These are phyloP conservation scores for Nothophaeocryptopus gaeumannii DNA, from an alignment of 2,329 filamentous ascomycete genomes.

Conservation along the genomic window DNA sequence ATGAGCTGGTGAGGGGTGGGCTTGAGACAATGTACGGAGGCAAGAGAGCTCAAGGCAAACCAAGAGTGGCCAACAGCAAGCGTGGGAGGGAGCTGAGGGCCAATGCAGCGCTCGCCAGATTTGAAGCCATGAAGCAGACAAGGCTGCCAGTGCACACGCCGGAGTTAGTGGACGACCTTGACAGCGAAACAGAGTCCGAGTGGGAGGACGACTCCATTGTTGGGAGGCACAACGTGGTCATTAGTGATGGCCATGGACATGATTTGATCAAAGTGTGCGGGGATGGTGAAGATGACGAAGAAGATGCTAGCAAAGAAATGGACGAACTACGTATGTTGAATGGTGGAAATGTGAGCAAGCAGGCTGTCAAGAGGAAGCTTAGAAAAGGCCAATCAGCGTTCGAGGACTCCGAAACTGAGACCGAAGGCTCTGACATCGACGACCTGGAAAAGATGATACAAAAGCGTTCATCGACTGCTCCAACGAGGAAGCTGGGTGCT, in stretches of 20 bases:
- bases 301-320: slow-evolving; percentile 60
- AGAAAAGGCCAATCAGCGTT: slow-evolving; percentile 7
- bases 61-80: slow-evolving; percentile 70
- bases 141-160: slow-evolving; percentile 34
- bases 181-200: slow-evolving; percentile 47
- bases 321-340: slow-evolving; percentile 60
- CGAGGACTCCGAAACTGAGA: slow-evolving; percentile 31
- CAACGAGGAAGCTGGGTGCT: background rate
- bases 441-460: slow-evolving; percentile 8
- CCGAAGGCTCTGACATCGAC: slow-evolving; percentile 11
- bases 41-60: slow-evolving; percentile 60
- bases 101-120: slow-evolving; percentile 71
- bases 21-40: slow-evolving; percentile 58
- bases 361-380: background rate
- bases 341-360: slow-evolving; percentile 6
- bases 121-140: slow-evolving; percentile 51
- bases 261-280: slow-evolving; percentile 73
- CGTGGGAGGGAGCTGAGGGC: slow-evolving; percentile 72
- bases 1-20: slow-evolving; percentile 62
- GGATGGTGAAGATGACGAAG: slow-evolving; percentile 58
- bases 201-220: slow-evolving; percentile 39
- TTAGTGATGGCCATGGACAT: slow-evolving; percentile 63
- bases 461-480: background rate
- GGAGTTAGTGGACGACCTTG: slow-evolving; percentile 40
- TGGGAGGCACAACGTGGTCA: slow-evolving; percentile 56